A percentile compares a stretch with the other conserved stretches of the same genome.
Conservation (phyloP, 176 grass and related monocot species). For the Eremochloa ophiuroides region DNA sequence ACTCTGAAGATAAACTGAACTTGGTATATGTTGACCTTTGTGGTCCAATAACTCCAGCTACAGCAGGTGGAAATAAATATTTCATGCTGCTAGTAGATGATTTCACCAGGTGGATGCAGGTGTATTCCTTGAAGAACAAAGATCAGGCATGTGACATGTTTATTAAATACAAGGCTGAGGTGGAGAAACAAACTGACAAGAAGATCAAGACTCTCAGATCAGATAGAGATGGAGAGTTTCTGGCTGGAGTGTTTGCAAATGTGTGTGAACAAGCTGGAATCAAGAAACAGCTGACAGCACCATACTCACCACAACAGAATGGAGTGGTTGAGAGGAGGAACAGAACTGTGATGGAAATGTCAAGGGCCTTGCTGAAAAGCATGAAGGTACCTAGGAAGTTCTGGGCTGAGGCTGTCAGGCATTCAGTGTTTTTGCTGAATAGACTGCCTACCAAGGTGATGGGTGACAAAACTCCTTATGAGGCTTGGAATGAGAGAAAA, state of each 20-base stretch:
- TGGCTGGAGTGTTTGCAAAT: fast-evolving
- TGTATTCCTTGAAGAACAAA: fast-evolving
- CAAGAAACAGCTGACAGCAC: background rate
- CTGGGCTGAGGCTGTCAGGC: background rate
- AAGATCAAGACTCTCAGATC: background rate
- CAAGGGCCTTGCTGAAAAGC: background rate
- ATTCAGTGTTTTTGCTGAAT: too few relatives aligned
- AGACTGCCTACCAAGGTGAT: background rate
- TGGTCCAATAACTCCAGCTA: background rate
- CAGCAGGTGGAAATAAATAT: background rate
- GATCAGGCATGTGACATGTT: background rate
- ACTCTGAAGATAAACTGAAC: fast-evolving
- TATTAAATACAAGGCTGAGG: background rate
- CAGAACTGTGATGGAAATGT: background rate
- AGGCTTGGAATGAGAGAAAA: background rate
- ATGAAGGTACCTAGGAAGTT: background rate
- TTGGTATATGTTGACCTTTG: background rate
- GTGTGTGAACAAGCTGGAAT: background rate
- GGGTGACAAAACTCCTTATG: background rate
- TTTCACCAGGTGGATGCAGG: background rate
- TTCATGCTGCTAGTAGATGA: background rate
- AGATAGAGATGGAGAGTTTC: background rate
- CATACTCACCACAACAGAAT: background rate
- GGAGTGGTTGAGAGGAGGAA: background rate
- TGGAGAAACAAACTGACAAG: fast-evolving